phyloP scores from a whole-genome alignment of 192 early-diverging fungal genomes.

The Linnemannia exigua region DNA sequence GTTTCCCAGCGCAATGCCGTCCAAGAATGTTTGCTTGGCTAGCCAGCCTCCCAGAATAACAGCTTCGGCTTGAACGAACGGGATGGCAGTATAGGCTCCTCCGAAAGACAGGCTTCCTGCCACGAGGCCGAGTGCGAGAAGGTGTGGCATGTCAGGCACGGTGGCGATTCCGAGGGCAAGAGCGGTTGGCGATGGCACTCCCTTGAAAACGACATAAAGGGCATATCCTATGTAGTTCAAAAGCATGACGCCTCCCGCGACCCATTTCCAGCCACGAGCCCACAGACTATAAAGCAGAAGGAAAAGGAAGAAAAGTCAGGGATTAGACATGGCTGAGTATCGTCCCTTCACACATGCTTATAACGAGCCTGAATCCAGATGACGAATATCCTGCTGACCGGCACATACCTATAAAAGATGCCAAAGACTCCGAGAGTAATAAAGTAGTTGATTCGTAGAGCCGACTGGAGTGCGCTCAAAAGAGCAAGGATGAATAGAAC shows the following conservation, averaged over 20 bases:
- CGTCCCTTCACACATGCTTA: no score
- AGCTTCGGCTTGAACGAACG: conserved; percentile 68
- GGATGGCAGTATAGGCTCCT: conserved; percentile 69
- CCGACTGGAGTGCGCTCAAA: conserved; percentile 60
- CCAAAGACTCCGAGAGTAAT: conserved; percentile 65
- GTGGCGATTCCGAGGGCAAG: conserved; percentile 60
- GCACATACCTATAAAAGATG: conserved; percentile 29
- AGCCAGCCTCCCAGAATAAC: conserved; percentile 65
- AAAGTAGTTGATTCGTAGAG: conserved; percentile 64
- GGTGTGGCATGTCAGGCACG: conserved; percentile 50
- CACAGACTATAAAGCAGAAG: conserved; percentile 11
- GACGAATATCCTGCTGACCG: conserved; percentile 28
- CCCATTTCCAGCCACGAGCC: conserved; percentile 32
- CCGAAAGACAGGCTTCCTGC: conserved; percentile 65
- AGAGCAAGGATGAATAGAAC: conserved; percentile 22
- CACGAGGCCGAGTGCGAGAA: conserved; percentile 63
- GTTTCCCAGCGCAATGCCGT: conserved; percentile 66
- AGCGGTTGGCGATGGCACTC: conserved; percentile 56
- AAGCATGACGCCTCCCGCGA: conserved; percentile 33
- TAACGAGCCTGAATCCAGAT: no score
- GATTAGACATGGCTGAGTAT: no score
- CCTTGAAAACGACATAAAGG: conserved; percentile 60
- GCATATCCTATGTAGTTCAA: conserved; percentile 52
- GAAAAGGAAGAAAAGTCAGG: no score
- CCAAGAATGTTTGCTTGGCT: conserved; percentile 61